Evolutionary conservation across 1,139 yeast genomes (phyloP), one percentile per base, ranked within the genome.

Genomic region (Sugiyamaella sp.): DNA sequence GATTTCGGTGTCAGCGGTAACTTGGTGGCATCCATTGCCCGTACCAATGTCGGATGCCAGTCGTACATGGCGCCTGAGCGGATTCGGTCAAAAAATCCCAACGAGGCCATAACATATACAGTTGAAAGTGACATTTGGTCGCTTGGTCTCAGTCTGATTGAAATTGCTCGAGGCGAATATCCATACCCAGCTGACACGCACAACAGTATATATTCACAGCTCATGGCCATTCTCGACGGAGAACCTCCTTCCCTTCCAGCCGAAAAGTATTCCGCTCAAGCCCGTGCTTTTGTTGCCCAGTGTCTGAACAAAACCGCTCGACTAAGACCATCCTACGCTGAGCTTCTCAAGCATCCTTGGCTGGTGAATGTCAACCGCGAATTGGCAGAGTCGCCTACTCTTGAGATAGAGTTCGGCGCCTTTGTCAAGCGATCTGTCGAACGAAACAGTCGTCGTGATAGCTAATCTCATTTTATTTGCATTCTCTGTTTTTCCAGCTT

Each of bases 41-140:
- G 90, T 65, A 93, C 99, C 0, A 93, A 93, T 66, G 91, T 93
- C 63, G 99, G 99, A 4, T 95, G 99, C 71, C 99, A 93, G 72
- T 88, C 96, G 3, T 93, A 93, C 72, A 95, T 95, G 99, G 98
- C 99, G 0, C 99, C 99, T 1, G 99, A 93, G 70, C 80, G 99
- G 66, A 95, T 93, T 65, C 85, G 86, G 70, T 79, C 84, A 4
- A 63, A 71, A 35, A 72, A 70, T 49, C 68, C 71, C 12, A 73
- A 71, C 52, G 82, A 81, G 6, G 93, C 83, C 61, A 78, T 82
- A 17, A 84, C 96, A 0, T 93, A 93, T 71, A 85, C 97, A 1
- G 97, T 90, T 10, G 97, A 93, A 68, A 86, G 96, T 9, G 99
- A 95, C 71, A 83, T 93, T 57, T 93, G 99, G 99, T 89, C 97